Conservation (phyloP, 1,139 yeast genomes). For the Suhomyces ambrosiae region DNA sequence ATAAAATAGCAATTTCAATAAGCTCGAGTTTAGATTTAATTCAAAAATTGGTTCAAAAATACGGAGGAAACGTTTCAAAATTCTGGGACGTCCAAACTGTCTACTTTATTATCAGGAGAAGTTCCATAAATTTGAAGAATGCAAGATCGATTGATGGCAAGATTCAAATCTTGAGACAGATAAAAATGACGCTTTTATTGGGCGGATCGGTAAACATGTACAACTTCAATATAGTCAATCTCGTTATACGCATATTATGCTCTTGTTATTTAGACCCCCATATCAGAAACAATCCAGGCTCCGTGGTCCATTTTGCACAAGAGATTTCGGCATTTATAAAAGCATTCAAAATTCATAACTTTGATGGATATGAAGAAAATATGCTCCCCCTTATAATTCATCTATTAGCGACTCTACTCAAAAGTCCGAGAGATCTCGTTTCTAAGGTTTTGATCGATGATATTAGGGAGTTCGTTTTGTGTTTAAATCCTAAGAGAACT, state of each 20-base stretch:
- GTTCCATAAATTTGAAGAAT: conserved; percentile 28
- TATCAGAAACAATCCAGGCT: conserved; percentile 15
- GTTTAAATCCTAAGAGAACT: conserved; percentile 8
- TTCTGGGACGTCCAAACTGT: conserved; percentile 43
- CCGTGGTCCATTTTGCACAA: conserved; percentile 17
- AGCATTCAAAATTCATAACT: conserved; percentile 13
- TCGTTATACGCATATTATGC: conserved; percentile 26
- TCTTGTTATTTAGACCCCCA: conserved; percentile 7
- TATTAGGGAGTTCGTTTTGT: conserved; percentile 14
- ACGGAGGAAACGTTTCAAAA: conserved; percentile 4
- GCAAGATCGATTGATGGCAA: conserved; percentile 27
- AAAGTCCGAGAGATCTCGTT: background rate
- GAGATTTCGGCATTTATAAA: conserved; percentile 26
- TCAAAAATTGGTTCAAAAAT: conserved; percentile 23
- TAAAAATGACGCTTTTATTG: conserved; percentile 40
- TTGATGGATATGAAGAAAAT: conserved; percentile 11
- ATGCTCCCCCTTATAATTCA: conserved; percentile 16
- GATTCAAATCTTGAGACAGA: conserved; percentile 32
- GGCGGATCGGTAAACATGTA: conserved; percentile 21
- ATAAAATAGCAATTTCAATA: conserved; percentile 22
- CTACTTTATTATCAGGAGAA: conserved; percentile 41
- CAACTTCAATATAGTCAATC: conserved; percentile 20
- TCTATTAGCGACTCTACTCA: conserved; percentile 17
- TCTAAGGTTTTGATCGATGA: conserved; percentile 4
- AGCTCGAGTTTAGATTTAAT: conserved; percentile 30